These are phyloP conservation scores for Zasmidium angulare DNA, from an alignment of 2,329 filamentous ascomycete genomes.

Conservation along the genomic window DNA sequence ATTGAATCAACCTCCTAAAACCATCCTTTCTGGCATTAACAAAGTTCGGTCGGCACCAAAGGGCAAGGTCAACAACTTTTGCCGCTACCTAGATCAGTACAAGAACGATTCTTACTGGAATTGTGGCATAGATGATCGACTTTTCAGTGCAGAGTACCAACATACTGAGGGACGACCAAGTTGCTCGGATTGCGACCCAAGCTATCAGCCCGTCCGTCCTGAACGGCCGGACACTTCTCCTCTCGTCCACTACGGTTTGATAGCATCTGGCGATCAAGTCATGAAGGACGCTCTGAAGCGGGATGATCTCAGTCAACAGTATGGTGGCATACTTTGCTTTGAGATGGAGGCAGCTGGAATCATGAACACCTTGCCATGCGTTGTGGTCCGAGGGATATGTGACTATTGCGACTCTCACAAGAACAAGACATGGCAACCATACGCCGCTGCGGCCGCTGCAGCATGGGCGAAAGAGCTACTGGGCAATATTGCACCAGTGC, in stretches of 20 bases:
- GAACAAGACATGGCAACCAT: neutral
- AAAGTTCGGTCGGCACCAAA: neutral
- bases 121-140: neutral
- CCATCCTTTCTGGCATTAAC: neutral
- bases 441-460: neutral
- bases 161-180: neutral
- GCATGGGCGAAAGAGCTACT: neutral
- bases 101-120: neutral
- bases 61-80: neutral
- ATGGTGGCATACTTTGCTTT: neutral
- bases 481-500: neutral
- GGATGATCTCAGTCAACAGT: neutral
- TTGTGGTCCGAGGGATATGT: neutral
- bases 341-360: neutral
- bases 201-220: neutral
- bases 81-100: neutral
- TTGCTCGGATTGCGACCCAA: neutral
- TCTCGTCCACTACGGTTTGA: neutral
- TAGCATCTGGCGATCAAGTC: neutral
- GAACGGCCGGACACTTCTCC: neutral
- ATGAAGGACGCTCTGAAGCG: neutral
- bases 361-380: neutral
- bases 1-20: neutral
- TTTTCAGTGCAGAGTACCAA: neutral
- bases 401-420: neutral